Evolutionary conservation across 345 rosid genomes (phyloP).

Genomic region (Gossypium bickii): DNA sequence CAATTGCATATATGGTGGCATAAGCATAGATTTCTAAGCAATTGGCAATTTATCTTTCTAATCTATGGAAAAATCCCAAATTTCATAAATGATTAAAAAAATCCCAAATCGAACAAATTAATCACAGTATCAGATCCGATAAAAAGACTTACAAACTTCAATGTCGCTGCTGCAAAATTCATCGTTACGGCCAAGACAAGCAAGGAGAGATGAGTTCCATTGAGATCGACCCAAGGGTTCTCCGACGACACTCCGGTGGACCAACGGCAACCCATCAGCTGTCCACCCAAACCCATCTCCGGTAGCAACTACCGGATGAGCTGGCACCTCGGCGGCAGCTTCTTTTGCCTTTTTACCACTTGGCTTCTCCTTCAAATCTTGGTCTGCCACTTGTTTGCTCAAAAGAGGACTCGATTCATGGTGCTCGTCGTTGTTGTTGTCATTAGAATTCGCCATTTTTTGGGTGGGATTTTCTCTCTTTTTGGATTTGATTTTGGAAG

Average conservation of each 20-base stretch:
- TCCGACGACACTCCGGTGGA: constrained; percentile 71
- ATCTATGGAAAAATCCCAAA: not conserved
- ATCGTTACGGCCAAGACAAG: constrained; percentile 85
- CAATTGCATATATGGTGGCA: not conserved
- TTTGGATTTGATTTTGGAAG: not conserved
- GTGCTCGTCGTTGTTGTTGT: constrained; percentile 15
- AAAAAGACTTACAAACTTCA: constrained; percentile 79
- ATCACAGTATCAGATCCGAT: not conserved
- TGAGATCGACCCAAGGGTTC: constrained; percentile 71
- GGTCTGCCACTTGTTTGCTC: constrained; percentile 23
- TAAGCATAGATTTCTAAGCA: not conserved
- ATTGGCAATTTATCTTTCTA: not conserved
- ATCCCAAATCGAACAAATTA: not conserved
- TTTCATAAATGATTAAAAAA: not conserved
- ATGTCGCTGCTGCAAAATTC: constrained; percentile 97
- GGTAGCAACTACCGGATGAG: constrained; percentile 18
- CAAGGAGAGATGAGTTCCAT: constrained; percentile 65
- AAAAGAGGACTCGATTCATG: constrained; percentile 82
- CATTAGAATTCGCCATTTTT: constrained; percentile 40
- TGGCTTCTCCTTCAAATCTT: constrained; percentile 35
- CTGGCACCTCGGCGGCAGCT: not conserved
- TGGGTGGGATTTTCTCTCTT: not conserved
- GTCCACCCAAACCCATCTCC: constrained; percentile 55
- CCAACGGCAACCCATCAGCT: constrained; percentile 74
- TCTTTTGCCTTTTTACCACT: constrained; percentile 6